Evolutionary conservation across 345 rosid species (phyloP).

Genomic region (Lepidium didymum): DNA sequence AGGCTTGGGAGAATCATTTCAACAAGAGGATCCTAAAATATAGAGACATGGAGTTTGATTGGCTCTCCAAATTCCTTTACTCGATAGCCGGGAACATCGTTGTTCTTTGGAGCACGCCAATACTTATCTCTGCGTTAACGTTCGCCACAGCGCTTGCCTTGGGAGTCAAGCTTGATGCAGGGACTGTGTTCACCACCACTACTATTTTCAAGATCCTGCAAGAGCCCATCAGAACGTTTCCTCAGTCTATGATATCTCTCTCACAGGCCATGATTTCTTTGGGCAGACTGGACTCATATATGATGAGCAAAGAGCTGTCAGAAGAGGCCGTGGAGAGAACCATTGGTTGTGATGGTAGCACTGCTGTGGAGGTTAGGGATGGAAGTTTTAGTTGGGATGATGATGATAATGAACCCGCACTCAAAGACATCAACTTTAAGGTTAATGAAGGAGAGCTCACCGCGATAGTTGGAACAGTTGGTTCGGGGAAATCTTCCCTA

Average conservation of each 20-base stretch:
- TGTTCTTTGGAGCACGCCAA: constrained; percentile 80
- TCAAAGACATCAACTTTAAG: constrained; percentile 54
- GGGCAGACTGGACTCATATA: constrained; percentile 64
- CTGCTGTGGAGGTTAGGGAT: constrained; percentile 60
- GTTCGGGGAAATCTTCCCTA: constrained; percentile 89
- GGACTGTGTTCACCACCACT: constrained; percentile 82
- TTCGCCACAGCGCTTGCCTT: constrained; percentile 62
- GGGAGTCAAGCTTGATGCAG: constrained; percentile 75
- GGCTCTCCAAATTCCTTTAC: constrained; percentile 82
- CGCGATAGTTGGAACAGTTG: constrained; percentile 88
- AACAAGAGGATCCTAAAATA: constrained; percentile 62
- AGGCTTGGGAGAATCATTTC: constrained; percentile 95
- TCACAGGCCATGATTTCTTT: constrained; percentile 92
- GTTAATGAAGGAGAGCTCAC: constrained; percentile 74
- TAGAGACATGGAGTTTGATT: constrained; percentile 64
- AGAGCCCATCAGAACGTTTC: constrained; percentile 84
- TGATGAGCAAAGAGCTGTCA: constrained; percentile 70
- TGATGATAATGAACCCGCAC: constrained; percentile 54
- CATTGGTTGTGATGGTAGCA: constrained; percentile 42
- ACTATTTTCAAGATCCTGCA: constrained; percentile 83
- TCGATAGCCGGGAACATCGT: constrained; percentile 57
- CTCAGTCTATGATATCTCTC: constrained; percentile 86
- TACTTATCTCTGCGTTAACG: constrained; percentile 66
- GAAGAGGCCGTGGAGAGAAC: constrained; percentile 53
- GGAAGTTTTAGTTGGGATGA: constrained; percentile 86